Percentiles rank a stretch among this genome's conserved stretches.
phyloP scores from a whole-genome alignment of 2,329 filamentous ascomycete species.

The Onygenales sp. region DNA sequence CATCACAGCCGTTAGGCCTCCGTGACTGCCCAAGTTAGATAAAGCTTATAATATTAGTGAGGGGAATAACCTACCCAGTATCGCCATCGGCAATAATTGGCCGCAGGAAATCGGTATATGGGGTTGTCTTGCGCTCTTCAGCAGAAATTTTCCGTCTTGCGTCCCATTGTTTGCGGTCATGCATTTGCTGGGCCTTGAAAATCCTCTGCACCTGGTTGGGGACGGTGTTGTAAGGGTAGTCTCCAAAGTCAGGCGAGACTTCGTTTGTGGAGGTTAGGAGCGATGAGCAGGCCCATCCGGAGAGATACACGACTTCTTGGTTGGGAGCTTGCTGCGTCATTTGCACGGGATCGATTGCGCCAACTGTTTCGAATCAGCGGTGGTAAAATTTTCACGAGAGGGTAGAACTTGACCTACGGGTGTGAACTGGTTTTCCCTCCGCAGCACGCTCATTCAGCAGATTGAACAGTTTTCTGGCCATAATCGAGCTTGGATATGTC shows the following conservation, averaged over 20 bases:
- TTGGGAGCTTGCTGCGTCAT: conserved; percentile 98
- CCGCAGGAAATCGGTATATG: conserved; percentile 84
- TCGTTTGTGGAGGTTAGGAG: conserved; percentile 91
- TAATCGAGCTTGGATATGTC: conserved; percentile 82
- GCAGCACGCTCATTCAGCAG: conserved; percentile 68
- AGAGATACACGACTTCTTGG: conserved; percentile 92
- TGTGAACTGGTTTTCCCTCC: conserved; percentile 82
- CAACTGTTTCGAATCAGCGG: conserved; percentile 51
- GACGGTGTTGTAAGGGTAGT: conserved; percentile 98
- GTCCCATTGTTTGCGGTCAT: conserved; percentile 95
- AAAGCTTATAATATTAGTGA: neutral
- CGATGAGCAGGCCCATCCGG: conserved; percentile 94
- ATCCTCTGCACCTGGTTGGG: conserved; percentile 95
- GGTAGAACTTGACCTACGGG: conserved; percentile 50
- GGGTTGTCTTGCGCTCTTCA: conserved; percentile 62
- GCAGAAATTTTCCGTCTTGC: conserved; percentile 65
- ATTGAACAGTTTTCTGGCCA: conserved; percentile 92
- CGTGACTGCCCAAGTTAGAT: conserved; percentile 50
- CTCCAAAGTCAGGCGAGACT: conserved; percentile 93
- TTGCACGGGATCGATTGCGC: conserved; percentile 95
- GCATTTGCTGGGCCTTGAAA: conserved; percentile 92
- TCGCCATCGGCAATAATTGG: conserved; percentile 96
- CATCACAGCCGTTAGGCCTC: conserved; percentile 81
- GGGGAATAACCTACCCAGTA: conserved; percentile 50
- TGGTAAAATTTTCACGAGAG: conserved; percentile 1